Percentiles rank a stretch among this genome's conserved stretches.
Evolutionary conservation across 2,329 filamentous ascomycete species (phyloP).

Genomic region (Aspergillus uvarum): DNA sequence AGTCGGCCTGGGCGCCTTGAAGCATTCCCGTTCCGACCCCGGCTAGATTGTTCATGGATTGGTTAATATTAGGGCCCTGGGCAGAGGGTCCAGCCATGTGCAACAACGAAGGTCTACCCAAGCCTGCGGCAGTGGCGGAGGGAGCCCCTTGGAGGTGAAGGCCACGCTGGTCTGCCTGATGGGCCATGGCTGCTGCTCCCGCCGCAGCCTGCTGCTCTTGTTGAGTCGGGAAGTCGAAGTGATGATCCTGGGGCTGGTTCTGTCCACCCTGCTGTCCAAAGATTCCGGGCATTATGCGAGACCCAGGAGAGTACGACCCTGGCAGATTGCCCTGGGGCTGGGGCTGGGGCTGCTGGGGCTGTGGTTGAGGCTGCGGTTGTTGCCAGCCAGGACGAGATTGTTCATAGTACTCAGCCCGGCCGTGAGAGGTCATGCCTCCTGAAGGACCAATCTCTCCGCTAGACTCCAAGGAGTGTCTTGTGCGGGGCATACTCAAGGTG

Average conservation of each 20-base stretch:
- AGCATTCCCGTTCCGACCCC: conserved; percentile 60
- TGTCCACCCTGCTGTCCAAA: conserved; percentile 39
- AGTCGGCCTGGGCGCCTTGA: conserved; percentile 52
- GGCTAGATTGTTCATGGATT: conserved; percentile 61
- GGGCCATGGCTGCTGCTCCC: conserved; percentile 47
- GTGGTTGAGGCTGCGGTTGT: conserved; percentile 32
- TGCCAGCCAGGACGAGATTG: conserved; percentile 43
- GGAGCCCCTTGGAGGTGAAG: conserved; percentile 67
- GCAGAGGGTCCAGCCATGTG: conserved; percentile 47
- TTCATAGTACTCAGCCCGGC: conserved; percentile 42
- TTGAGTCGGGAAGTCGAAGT: conserved; percentile 44
- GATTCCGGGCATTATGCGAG: conserved; percentile 37
- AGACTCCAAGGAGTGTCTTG: conserved; percentile 37
- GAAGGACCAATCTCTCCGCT: conserved; percentile 33
- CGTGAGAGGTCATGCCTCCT: conserved; percentile 32
- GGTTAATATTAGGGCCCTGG: conserved; percentile 46
- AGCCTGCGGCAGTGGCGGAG: conserved; percentile 48
- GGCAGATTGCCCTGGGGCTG: conserved; percentile 29
- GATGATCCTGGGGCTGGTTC: conserved; percentile 43
- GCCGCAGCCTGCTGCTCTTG: conserved; percentile 50
- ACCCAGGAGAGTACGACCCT: conserved; percentile 44
- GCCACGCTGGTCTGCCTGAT: conserved; percentile 65
- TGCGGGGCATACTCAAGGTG: conserved; percentile 71
- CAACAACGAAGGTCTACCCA: conserved; percentile 50
- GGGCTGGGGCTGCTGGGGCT: conserved; percentile 8